Percentiles rank a stretch among this genome's conserved stretches.
Evolutionary conservation across 345 rosid species (phyloP).

Genomic region (Dimocarpus longan): DNA sequence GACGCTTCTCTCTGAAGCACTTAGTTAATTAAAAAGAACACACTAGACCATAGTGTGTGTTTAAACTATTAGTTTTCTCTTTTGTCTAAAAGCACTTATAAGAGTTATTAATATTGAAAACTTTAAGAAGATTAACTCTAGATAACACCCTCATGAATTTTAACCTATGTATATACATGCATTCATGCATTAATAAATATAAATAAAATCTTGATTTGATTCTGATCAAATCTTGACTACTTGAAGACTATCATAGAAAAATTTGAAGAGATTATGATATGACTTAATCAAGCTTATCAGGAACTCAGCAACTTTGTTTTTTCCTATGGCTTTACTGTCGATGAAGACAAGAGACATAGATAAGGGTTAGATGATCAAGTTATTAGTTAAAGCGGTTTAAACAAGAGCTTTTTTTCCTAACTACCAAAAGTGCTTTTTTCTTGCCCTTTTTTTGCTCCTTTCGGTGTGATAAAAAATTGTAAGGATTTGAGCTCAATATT

Average conservation of each 20-base stretch:
- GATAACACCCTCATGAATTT: slow-evolving; percentile 18
- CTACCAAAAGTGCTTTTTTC: background rate
- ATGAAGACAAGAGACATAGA: background rate
- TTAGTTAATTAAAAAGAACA: background rate
- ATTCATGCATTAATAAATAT: background rate
- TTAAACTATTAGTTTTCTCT: background rate
- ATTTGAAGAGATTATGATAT: slow-evolving; percentile 12
- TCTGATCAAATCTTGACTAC: slow-evolving; percentile 16
- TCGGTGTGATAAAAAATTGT: slow-evolving; percentile 10
- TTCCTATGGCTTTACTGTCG: background rate
- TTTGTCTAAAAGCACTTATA: background rate
- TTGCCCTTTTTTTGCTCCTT: background rate
- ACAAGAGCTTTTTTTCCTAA: slow-evolving; percentile 5
- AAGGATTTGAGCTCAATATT: background rate
- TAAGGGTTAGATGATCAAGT: background rate
- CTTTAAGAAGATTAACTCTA: slow-evolving; percentile 16
- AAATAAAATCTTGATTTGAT: background rate
- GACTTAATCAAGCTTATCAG: slow-evolving; percentile 17
- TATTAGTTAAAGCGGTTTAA: slow-evolving; percentile 17
- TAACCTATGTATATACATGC: background rate
- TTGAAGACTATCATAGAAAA: background rate
- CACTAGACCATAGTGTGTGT: background rate
- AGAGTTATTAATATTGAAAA: slow-evolving; percentile 1
- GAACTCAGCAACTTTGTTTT: background rate
- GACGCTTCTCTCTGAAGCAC: background rate